Conservation (phyloP, 345 rosid genomes). For the Eucalyptus cloeziana region DNA sequence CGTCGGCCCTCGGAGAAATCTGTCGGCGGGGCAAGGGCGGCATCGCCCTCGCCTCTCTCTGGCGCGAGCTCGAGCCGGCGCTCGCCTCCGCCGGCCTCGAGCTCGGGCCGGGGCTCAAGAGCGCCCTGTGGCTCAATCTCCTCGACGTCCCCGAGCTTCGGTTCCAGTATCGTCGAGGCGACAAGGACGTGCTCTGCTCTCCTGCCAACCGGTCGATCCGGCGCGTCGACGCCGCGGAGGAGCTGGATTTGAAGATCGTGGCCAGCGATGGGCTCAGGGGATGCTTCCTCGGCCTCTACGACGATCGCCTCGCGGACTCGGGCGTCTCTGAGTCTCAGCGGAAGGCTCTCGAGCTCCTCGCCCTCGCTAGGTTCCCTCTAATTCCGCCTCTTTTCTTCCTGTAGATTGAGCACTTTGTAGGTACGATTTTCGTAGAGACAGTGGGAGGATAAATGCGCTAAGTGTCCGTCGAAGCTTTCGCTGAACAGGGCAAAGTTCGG, state of each 20-base stretch:
- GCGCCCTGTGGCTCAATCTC: conserved; percentile 45
- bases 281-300: conserved; percentile 59
- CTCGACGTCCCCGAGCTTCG: conserved; percentile 38
- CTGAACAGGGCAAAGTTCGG: not conserved
- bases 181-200: conserved; percentile 5
- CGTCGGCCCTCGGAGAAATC: conserved; percentile 54
- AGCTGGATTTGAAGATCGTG: conserved; percentile 32
- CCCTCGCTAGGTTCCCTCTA: conserved; percentile 31
- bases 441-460: not conserved
- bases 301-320: conserved; percentile 12
- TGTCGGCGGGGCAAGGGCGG: conserved; percentile 45
- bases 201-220: not conserved
- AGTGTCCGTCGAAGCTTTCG: not conserved
- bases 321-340: conserved; percentile 31
- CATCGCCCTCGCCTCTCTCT: conserved; percentile 24
- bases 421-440: not conserved
- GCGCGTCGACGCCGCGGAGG: conserved; percentile 17
- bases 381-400: not conserved
- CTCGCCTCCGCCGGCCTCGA: not conserved
- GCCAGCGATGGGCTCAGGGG: conserved; percentile 51
- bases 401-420: not conserved
- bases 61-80: conserved; percentile 17
- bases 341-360: conserved; percentile 51
- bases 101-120: conserved; percentile 12
- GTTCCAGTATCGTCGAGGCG: conserved; percentile 1